Evolutionary conservation across 441 rosid genomes (phyloP), one percentile per base, ranked within the genome.

Genomic region (Corymbia calophylla): DNA sequence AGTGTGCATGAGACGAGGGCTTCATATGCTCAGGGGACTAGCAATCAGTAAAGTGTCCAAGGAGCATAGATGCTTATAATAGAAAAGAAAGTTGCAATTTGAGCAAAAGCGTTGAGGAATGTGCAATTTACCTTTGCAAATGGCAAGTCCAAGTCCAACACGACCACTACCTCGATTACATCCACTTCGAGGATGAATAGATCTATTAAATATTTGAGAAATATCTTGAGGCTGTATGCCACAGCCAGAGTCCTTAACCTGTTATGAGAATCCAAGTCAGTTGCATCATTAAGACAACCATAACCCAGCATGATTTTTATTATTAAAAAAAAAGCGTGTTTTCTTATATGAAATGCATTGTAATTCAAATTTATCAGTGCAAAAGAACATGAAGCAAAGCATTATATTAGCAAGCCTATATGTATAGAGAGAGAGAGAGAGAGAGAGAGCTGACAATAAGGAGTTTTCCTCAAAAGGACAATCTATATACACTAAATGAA

Each of bases 171-270:
- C 91, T 91, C 89, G 93, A 80, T 89, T 93, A 31, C 95, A 92
- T 88, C 96, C 97, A 68, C 92, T 91, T 89, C 90, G 94, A 53
- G 93, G 93, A 89, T 93, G 96, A 87, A 94, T 90, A 91, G 96
- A 97, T 91, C 94, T 95, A 47, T 96, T 96, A 73, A 96, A 97
- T 56, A 97, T 92, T 87, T 62, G 89, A 18, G 97, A 95, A 87
- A 95, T 91, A 86, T 97, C 99, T 92, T 95, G 99, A 56, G 95
- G 94, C 68, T 87, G 93, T 90, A 97, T 90, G 48, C 99, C 99
- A 89, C 97, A 95, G 55, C 99, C 99, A 86, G 98, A 91, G 92
- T 97, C 99, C 92, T 93, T 96, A 82, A 96, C 99, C 99, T 97
- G 93, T 86, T 53, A 85, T n/a, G 35, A 88, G 44, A 39, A 25